Evolutionary conservation across 345 rosid genomes (phyloP).

Genomic region (Lepidium aucheri): DNA sequence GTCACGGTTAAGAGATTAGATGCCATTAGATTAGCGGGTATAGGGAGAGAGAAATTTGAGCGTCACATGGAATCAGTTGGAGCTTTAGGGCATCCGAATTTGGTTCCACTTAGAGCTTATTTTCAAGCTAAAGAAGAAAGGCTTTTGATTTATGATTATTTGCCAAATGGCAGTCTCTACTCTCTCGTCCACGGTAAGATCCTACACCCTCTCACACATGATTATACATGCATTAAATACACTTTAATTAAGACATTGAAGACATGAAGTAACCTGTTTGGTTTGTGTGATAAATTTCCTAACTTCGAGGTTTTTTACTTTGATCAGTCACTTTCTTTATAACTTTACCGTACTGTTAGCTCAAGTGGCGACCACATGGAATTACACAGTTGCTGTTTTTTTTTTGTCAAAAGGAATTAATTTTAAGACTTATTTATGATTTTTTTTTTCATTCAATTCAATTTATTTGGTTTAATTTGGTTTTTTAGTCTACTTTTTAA

Average conservation of each 20-base stretch:
- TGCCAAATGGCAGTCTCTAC: constrained; percentile 88
- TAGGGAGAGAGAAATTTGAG: constrained; percentile 53
- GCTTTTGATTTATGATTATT: constrained; percentile 72
- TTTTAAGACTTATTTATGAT: too few species aligned
- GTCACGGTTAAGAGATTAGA: constrained; percentile 81
- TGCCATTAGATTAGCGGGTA: constrained; percentile 46
- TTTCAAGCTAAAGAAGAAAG: constrained; percentile 83
- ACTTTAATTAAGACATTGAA: neutral
- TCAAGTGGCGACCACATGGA: neutral
- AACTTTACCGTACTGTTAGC: neutral
- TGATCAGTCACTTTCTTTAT: neutral
- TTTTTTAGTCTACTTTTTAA: too few species aligned
- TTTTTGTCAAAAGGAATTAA: too few species aligned
- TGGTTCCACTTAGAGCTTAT: constrained; percentile 82
- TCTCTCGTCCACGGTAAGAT: constrained; percentile 77
- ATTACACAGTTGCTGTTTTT: too few species aligned
- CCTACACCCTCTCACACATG: neutral
- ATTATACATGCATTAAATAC: neutral
- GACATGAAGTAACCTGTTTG: constrained; percentile 18
- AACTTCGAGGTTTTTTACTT: constrained; percentile 5
- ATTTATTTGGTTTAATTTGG: too few species aligned
- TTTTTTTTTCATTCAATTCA: too few species aligned
- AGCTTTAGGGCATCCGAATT: constrained; percentile 80
- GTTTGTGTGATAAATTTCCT: neutral
- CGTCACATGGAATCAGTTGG: constrained; percentile 96